Percentiles rank a stretch among this genome's conserved stretches.
These are phyloP conservation scores for Hydrangea macrophylla DNA, from an alignment of 148 eudicot genomes.

Conservation along the genomic window DNA sequence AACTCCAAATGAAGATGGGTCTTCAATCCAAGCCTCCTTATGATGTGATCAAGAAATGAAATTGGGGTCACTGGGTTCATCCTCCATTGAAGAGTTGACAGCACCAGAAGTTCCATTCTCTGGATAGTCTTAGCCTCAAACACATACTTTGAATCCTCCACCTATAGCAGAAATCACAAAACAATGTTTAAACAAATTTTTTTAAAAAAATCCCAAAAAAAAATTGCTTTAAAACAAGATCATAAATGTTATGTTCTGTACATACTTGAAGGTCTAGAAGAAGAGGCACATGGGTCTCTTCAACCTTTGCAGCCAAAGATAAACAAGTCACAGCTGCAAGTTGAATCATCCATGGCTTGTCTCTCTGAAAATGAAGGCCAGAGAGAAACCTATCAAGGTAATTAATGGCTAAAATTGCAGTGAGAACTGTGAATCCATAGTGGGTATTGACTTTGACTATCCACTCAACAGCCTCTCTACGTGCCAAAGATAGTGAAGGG, in stretches of 20 bases:
- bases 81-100: conserved; percentile 41
- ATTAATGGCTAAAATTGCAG: conserved; percentile 54
- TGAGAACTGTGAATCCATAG: conserved; percentile 50
- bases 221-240: background rate
- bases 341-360: conserved; percentile 66
- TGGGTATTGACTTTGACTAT: conserved; percentile 48
- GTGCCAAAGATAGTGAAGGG: background rate
- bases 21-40: conserved; percentile 60
- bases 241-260: background rate
- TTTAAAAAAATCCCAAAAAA: too few relatives aligned
- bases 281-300: conserved; percentile 64
- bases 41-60: conserved; percentile 38
- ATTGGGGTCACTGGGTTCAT: conserved; percentile 42
- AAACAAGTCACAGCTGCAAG: conserved; percentile 69
- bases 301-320: conserved; percentile 78
- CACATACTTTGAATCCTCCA: conserved; percentile 20
- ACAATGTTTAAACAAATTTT: background rate
- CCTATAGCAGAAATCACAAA: conserved; percentile 9
- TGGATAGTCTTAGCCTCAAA: conserved; percentile 35
- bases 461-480: conserved; percentile 56
- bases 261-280: conserved; percentile 71
- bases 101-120: conserved; percentile 40
- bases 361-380: conserved; percentile 32
- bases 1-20: conserved; percentile 49
- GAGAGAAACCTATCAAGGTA: conserved; percentile 55